Evolutionary conservation across 306 rosid genomes (phyloP), one percentile per base, ranked within the genome.

Genomic region (Vigna radiata): DNA sequence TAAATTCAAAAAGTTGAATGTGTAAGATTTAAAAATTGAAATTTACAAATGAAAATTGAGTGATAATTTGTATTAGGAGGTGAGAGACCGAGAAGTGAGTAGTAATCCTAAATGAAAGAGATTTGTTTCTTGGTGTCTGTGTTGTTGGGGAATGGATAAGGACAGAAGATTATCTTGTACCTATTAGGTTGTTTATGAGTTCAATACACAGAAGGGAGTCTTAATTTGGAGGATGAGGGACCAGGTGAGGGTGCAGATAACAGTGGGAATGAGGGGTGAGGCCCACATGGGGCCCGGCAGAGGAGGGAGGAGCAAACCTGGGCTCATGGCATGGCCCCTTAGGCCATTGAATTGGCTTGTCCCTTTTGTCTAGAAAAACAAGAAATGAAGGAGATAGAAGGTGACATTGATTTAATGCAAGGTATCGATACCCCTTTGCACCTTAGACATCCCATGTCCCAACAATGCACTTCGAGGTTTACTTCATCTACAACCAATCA

Each of bases 301-400:
- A 68, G 23, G 4, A 49, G 29, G 60, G 47, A 73, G 74, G 68
- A 77, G 87, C 84, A 89, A 69, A 76, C 69, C 76, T 69, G 84
- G 58, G 70, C 85, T 55, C 82, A 85, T 85, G 89, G 83, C 4
- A 67, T 66, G 87, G 76, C 63, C 88, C 93, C 84, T 13, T 25
- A 64, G 68, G 71, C 70, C 77, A 82, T 84, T 88, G 82, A 91
- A 89, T 91, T 64, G 66, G 76, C 77, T 80, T 85, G 87, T 88
- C 87, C 90, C 81, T 77, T 83, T 85, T 81, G 82, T 72, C 78
- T 76, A 37, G 23, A 50, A 83, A 69, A 41, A 43, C 56, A 78
- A 33, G 69, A 59, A 43, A 67, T 43, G 67, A 67, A 68, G 53
- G 48, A 39, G 47, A 79, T 17, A 27, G 82, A 85, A 52, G 77